Conservation (phyloP, 2,329 filamentous ascomycete species). For the Verticillium zaregamsianum region DNA sequence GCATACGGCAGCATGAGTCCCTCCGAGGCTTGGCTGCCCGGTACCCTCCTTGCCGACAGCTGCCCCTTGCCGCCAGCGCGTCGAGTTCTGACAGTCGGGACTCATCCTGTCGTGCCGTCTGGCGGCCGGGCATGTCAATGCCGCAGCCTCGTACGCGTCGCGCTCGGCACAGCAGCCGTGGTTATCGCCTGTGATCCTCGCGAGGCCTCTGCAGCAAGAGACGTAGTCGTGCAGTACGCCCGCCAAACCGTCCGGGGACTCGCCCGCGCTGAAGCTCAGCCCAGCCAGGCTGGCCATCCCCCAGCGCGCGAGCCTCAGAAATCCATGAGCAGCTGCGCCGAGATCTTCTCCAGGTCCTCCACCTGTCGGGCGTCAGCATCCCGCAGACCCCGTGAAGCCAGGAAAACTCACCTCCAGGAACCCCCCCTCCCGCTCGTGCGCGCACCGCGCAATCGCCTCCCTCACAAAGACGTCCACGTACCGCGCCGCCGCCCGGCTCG, state of each 20-base stretch:
- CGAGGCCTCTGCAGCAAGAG: too few relatives aligned
- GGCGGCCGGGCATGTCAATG: not conserved
- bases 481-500: slow-evolving; percentile 70
- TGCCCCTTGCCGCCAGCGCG: not conserved
- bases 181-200: too few relatives aligned
- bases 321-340: slow-evolving; percentile 80
- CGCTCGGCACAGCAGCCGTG: not conserved
- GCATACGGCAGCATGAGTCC: not conserved
- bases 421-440: slow-evolving; percentile 63
- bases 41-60: not conserved
- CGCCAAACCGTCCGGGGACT: too few relatives aligned
- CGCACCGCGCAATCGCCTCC: slow-evolving; percentile 79
- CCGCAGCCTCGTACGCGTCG: not conserved
- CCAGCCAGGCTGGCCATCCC: too few relatives aligned
- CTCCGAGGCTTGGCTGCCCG: not conserved
- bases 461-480: slow-evolving; percentile 91
- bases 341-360: slow-evolving; percentile 85
- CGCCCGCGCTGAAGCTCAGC: too few relatives aligned
- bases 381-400: not conserved
- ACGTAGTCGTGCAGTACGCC: too few relatives aligned
- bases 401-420: slow-evolving; percentile 65
- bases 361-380: slow-evolving; percentile 44
- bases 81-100: not conserved
- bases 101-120: not conserved
- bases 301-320: slow-evolving; percentile 47